Evolutionary conservation across 1,139 yeast genomes (phyloP), one percentile per base, ranked within the genome.

Genomic region (Yarrowia galli): DNA sequence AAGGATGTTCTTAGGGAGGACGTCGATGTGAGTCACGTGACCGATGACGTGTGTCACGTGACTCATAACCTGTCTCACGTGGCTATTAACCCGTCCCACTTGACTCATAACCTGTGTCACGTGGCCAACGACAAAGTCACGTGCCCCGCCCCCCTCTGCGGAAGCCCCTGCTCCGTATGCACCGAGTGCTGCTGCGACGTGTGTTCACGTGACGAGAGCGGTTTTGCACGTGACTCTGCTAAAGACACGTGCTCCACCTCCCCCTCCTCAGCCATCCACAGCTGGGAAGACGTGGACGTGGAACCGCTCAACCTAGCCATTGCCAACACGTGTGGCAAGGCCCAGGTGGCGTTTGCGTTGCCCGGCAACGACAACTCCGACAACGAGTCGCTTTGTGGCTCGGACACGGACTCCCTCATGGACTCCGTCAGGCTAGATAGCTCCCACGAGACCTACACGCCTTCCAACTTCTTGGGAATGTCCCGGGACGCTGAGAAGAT

Each of bases 381-480:
- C 51, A 10, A 32, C 20, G 64, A 46, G 36, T 40, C 46, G 25
- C 40, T 46, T 7, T 54, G 43, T 25, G 64, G 15, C 51, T 58
- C 64, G 36, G 64, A 43, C 42, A 42, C 38, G 25, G 28, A 56
- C 42, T 58, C 64, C 22, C 51, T 58, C 4, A 58, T 58, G 64
- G 64, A 58, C 51, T 58, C 51, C 20, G 51, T 32, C 49, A 58
- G 43, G 63, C 38, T 40, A 40, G 64, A 58, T 42, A 42, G 49
- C 51, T 58, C 64, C 51, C 46, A 54, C 61, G 61, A 54, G 61
- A 40, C 64, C 64, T 58, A 58, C 64, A 43, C 64, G 20, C 64
- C 64, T 42, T 58, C 64, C 42, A 42, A 43, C 49, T 58, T 58
- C 32, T 43, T 58, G 64, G 64, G 51, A 12, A 58, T 58, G 64